Evolutionary conservation across 2,329 filamentous ascomycete genomes (phyloP), one percentile per base, ranked within the genome.

Genomic region (Torrubiella hemipterigena): DNA sequence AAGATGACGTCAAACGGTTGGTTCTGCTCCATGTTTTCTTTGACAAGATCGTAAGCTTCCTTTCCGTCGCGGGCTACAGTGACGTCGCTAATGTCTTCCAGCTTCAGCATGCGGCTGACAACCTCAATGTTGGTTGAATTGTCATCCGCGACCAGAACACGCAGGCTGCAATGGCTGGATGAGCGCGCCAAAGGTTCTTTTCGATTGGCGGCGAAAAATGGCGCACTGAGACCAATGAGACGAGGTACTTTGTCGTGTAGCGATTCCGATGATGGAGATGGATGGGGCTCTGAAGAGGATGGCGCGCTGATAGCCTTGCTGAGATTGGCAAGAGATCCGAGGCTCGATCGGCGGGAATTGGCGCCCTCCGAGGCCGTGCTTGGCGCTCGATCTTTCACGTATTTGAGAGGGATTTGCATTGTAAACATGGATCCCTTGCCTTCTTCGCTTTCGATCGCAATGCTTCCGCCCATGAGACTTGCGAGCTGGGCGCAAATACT

Each of bases 401-500:
- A 84, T 50, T 76, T 79, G 17, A 94, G 61, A 3, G 87, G 87
- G 18, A 94, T 84, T 16, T 72, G 70, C 70, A 94, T 77, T 1
- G 67, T 87, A 44, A 95, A 94, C 0, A 73, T 81, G 24, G 82
- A 85, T 11, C 87, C 86, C 9, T 75, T 66, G 1, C 79, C 81
- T 12, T 81, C 61, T 6, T 74, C 71, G 46, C 84, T 93, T 38
- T 67, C 69, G 21, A 94, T 60, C 3, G 64, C 63, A 30, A 95
- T 82, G 1, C 61, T 71, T 8, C 87, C 87, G 30, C 77, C 77
- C 84, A 95, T 93, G 12, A 94, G 59, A 12, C 65, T 73, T 4
- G 85, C 82, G 22, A 95, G 62, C 51, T 95, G 87, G 14, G 83
- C 79, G 55, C 85, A 93, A 45, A 95, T 95, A 47, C 81, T 89